phyloP scores from a whole-genome alignment of 73 alveolate genomes.

The Symbiodinium natans region DNA sequence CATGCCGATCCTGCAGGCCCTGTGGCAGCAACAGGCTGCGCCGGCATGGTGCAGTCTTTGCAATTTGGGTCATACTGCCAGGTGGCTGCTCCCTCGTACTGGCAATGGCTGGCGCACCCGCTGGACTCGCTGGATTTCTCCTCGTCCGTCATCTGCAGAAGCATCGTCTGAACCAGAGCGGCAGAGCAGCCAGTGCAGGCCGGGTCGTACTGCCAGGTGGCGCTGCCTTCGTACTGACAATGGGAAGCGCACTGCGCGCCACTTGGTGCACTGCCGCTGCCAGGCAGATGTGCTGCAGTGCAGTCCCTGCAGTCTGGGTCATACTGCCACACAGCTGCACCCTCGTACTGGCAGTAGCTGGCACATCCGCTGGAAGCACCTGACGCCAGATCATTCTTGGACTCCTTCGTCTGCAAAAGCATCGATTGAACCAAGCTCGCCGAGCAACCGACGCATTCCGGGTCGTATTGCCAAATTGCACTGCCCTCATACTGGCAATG shows the following conservation, averaged over 20 bases:
- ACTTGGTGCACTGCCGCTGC: not conserved
- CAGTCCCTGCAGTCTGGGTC: not conserved
- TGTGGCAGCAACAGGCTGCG: not conserved
- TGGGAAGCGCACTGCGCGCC: not conserved
- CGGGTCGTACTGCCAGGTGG: constrained; percentile 20
- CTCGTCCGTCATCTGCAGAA: not conserved
- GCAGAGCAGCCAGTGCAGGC: constrained; percentile 13
- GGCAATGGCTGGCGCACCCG: not conserved
- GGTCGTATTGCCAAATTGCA: not conserved
- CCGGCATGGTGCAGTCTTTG: not conserved
- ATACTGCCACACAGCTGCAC: constrained; percentile 2
- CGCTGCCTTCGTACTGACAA: constrained; percentile 2
- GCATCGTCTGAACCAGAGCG: not conserved
- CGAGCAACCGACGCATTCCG: not conserved
- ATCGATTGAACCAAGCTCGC: not conserved
- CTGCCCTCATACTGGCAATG: constrained; percentile 35
- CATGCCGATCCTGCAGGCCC: not conserved
- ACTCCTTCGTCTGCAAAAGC: not conserved
- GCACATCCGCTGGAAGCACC: not conserved
- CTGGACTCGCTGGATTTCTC: not conserved
- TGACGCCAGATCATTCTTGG: not conserved
- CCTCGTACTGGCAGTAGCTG: constrained; percentile 1
- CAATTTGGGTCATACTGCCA: not conserved
- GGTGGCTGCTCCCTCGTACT: not conserved
- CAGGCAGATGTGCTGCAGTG: not conserved